These are phyloP conservation scores for Phialophora tarda DNA, from an alignment of 2,329 filamentous ascomycete genomes.

Conservation along the genomic window DNA sequence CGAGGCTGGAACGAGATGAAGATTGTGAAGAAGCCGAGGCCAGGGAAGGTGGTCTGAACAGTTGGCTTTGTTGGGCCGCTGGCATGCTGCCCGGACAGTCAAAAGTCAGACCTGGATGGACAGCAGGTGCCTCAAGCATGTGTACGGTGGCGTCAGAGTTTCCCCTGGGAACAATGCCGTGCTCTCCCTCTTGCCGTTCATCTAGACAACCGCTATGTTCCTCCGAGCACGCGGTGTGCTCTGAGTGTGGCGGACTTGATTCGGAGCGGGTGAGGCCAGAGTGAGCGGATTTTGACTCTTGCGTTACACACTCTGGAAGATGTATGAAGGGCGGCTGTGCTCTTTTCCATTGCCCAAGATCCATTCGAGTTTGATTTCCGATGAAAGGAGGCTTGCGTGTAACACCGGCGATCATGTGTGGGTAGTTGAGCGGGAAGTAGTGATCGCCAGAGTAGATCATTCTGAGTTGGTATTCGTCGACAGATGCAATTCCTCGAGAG, in stretches of 20 bases:
- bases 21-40: neutral
- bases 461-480: slow-evolving; percentile 19
- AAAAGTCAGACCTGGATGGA: neutral
- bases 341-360: slow-evolving; percentile 2
- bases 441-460: slow-evolving; percentile 16
- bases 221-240: too few species aligned
- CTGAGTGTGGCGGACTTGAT: neutral
- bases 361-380: neutral
- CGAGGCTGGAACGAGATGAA: neutral
- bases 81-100: neutral
- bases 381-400: neutral
- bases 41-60: neutral
- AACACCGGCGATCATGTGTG: neutral
- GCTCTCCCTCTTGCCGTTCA: neutral
- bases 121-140: neutral
- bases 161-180: neutral
- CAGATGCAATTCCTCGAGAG: slow-evolving; percentile 31
- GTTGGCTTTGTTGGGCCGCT: neutral
- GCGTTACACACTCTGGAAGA: neutral
- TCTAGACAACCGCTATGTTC: neutral
- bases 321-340: neutral
- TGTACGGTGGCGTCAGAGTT: neutral
- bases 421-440: neutral
- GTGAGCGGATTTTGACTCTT: neutral
- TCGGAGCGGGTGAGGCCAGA: neutral